Percentiles rank a stretch among this genome's conserved stretches.
phyloP scores from a whole-genome alignment of 768 basidiomycete genomes.

The Boletus sp. region DNA sequence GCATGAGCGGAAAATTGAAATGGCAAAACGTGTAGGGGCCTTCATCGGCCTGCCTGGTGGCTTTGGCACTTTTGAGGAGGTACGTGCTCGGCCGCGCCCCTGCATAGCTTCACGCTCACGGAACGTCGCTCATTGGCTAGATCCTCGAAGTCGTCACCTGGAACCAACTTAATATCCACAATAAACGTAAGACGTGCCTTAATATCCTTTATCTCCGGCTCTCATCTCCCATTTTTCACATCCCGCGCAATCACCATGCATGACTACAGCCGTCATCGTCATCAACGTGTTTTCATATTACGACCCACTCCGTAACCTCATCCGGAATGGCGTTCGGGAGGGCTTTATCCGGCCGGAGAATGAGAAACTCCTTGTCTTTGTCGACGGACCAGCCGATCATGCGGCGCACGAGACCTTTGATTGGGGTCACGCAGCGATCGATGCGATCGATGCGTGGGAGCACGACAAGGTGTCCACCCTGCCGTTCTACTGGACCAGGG shows the following conservation, averaged over 20 bases:
- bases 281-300: constrained; percentile 86
- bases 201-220: neutral
- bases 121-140: constrained; percentile 33
- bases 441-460: constrained; percentile 62
- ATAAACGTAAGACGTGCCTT: constrained; percentile 58
- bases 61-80: constrained; percentile 95
- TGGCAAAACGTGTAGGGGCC: constrained; percentile 76
- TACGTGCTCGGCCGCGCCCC: neutral
- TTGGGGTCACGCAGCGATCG: constrained; percentile 72
- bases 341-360: constrained; percentile 73
- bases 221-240: constrained; percentile 1
- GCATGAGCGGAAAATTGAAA: constrained; percentile 88
- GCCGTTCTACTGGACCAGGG: constrained; percentile 51
- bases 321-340: constrained; percentile 59
- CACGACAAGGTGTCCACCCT: constrained; percentile 28
- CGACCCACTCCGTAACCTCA: constrained; percentile 73
- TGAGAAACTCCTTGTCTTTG: constrained; percentile 61
- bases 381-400: constrained; percentile 64
- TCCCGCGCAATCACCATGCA: neutral
- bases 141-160: constrained; percentile 92
- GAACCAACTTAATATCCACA: constrained; percentile 87
- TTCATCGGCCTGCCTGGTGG: constrained; percentile 93
- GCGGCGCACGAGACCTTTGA: constrained; percentile 59
- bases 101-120: constrained; percentile 2
- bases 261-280: constrained; percentile 65